Evolutionary conservation across 2,329 filamentous ascomycete genomes (phyloP), one percentile per base, ranked within the genome.

Genomic region (Penicillium sp.): DNA sequence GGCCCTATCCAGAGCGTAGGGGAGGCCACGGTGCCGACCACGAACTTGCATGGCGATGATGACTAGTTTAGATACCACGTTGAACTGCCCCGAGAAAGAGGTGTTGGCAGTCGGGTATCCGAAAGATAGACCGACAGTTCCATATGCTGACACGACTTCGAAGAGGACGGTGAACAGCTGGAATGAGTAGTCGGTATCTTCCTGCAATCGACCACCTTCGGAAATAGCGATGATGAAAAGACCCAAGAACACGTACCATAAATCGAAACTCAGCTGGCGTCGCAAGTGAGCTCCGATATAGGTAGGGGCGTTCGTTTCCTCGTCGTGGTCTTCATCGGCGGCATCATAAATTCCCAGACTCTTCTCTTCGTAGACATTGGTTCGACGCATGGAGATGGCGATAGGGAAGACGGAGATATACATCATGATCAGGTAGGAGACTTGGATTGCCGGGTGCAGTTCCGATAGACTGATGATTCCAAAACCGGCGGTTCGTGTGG

Each of bases 341-440:
- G 88, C 92, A 0, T 87, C 90, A 62, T 86, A 87, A 24, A 87
- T 78, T 1, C 84, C 85, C 5, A 88, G 68, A 45, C 81, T 82
- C 43, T 79, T 77, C 70, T 97, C 93, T 73, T 97, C 93, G 77
- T 97, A 97, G 2, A 97, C 93, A 70, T 97, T 97, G 54, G 93
- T 97, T 60, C 90, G 83, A 49, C 93, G 91, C 65, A 97, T 89
- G 6, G 90, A 94, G 66, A 97, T 97, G 69, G 94, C 93, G 64
- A 97, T 96, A 5, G 93, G 93, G 64, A 96, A 96, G 55, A 97
- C 90, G 54, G 92, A 96, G 58, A 97, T 96, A 74, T 97, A 97
- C 94, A 97, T 97, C 94, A 97, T 97, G 73, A 97, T 87, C 74
- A 97, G 79, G 76, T 97, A 97, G 22, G 92, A 90, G 13, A 95